phyloP scores from a whole-genome alignment of 208 protist genomes.

The Trypanosoma vivax region DNA sequence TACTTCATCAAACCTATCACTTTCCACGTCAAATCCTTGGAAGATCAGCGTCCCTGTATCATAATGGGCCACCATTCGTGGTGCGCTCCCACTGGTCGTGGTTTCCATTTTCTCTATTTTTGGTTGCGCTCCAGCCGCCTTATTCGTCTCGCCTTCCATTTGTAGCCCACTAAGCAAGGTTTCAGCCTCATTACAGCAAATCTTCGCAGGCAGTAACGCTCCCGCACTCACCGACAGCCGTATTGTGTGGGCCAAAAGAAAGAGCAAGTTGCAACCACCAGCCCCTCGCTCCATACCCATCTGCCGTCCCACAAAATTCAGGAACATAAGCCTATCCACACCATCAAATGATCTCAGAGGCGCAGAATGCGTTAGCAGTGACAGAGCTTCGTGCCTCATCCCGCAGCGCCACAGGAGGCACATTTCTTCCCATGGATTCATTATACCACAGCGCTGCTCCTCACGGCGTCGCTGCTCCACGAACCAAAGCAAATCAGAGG shows the following conservation, averaged over 20 bases:
- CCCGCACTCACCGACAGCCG: slow-evolving; percentile 25
- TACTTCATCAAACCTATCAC: slow-evolving; percentile 22
- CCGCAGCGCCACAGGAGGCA: slow-evolving; percentile 56
- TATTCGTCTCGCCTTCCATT: background rate
- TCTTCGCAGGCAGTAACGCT: slow-evolving; percentile 31
- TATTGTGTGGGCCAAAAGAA: slow-evolving; percentile 2
- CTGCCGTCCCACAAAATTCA: slow-evolving; percentile 8
- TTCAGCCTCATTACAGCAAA: slow-evolving; percentile 48
- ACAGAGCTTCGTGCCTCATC: slow-evolving; percentile 9
- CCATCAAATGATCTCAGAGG: slow-evolving; percentile 7
- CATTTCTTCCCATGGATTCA: slow-evolving; percentile 58
- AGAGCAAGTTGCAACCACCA: slow-evolving; percentile 1
- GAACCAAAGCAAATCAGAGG: slow-evolving; percentile 31
- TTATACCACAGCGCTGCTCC: slow-evolving; percentile 9
- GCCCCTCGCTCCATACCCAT: background rate
- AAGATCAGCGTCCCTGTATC: slow-evolving; percentile 73
- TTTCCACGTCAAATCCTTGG: slow-evolving; percentile 43
- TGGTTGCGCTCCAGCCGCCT: background rate
- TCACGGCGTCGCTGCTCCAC: slow-evolving; percentile 19
- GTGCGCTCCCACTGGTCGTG: background rate
- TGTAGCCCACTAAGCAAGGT: slow-evolving; percentile 28
- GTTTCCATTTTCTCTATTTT: background rate
- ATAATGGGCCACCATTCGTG: slow-evolving; percentile 53
- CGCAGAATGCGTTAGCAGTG: background rate
- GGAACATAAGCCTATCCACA: slow-evolving; percentile 5